Conservation (phyloP, 768 basidiomycete species). For the Glaciozyma antarctica region DNA sequence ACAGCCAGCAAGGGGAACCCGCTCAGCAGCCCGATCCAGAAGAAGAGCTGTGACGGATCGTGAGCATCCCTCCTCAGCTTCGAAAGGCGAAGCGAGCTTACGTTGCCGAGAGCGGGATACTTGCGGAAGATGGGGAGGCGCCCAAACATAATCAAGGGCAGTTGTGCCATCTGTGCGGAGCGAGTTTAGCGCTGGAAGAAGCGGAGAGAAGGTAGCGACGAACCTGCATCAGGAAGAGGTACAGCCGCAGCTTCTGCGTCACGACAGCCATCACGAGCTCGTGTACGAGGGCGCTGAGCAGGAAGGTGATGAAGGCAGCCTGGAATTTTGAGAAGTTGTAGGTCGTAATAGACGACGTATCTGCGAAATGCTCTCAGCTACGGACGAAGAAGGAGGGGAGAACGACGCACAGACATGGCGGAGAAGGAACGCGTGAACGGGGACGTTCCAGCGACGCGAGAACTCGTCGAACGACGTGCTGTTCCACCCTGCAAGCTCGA, state of each 20-base stretch:
- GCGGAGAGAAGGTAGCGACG: slow-evolving; percentile 25
- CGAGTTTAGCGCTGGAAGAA: neutral
- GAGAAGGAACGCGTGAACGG: slow-evolving; percentile 53
- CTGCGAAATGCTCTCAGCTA: neutral
- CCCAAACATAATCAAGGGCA: slow-evolving; percentile 78
- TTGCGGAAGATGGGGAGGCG: slow-evolving; percentile 64
- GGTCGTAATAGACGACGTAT: slow-evolving; percentile 71
- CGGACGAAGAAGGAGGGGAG: neutral
- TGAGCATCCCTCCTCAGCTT: neutral
- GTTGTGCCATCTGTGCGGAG: slow-evolving; percentile 61
- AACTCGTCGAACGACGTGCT: slow-evolving; percentile 95
- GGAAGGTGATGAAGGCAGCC: slow-evolving; percentile 90
- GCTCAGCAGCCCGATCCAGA: slow-evolving; percentile 76
- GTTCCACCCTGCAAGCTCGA: slow-evolving; percentile 67
- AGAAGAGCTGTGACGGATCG: slow-evolving; percentile 48
- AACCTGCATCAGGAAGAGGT: slow-evolving; percentile 69
- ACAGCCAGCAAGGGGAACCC: slow-evolving; percentile 92
- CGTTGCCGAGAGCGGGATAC: slow-evolving; percentile 59
- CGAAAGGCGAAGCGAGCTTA: neutral
- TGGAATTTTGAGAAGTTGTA: slow-evolving; percentile 62
- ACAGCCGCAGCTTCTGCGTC: slow-evolving; percentile 74
- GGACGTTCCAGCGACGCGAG: slow-evolving; percentile 96
- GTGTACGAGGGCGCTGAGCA: slow-evolving; percentile 78
- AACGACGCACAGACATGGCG: slow-evolving; percentile 60
- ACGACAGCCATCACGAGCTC: slow-evolving; percentile 96